Percentiles rank a stretch among this genome's conserved stretches.
Evolutionary conservation across 495 filamentous ascomycete species (phyloP).

Genomic region (Endocarpon pusillum): DNA sequence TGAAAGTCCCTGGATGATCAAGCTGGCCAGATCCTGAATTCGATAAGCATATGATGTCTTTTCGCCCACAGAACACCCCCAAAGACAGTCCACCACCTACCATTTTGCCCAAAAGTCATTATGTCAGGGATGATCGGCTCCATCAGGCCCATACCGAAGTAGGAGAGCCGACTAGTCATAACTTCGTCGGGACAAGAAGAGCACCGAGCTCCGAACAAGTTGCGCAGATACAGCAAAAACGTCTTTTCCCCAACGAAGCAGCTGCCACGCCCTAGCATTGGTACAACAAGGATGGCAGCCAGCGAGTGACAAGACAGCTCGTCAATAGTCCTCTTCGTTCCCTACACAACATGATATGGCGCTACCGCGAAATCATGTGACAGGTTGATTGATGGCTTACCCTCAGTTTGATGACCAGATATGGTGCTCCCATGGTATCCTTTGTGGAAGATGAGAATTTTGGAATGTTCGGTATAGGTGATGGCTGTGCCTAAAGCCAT

Average conservation of each 20-base stretch:
- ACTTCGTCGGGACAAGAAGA: too few species aligned
- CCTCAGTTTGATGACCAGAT: constrained; percentile 3
- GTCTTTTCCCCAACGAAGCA: constrained; percentile 24
- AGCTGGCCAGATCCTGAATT: constrained; percentile 17
- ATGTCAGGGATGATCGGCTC: constrained; percentile 35
- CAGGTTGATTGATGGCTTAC: constrained; percentile 8
- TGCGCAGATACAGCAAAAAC: constrained; percentile 28
- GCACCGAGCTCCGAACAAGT: too few species aligned
- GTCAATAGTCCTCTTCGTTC: constrained; percentile 8
- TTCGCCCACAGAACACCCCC: constrained; percentile 43
- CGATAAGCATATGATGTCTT: constrained; percentile 36
- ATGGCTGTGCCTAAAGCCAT: constrained; percentile 18
- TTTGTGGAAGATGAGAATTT: constrained; percentile 17
- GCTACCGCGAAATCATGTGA: constrained; percentile 30
- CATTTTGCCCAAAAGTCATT: constrained; percentile 45
- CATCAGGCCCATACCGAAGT: constrained; percentile 25
- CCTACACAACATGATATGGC: constrained; percentile 23
- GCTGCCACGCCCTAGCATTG: constrained; percentile 40
- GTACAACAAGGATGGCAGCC: constrained; percentile 41
- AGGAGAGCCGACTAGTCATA: constrained; percentile 38
- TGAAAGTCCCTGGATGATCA: constrained; percentile 46
- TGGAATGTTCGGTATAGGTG: constrained; percentile 13
- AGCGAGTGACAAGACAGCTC: constrained; percentile 15
- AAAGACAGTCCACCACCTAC: constrained; percentile 45
- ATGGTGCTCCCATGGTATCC: constrained; percentile 16